Conservation (phyloP, 2,329 filamentous ascomycete species). For the Colletotrichum camelliae region DNA sequence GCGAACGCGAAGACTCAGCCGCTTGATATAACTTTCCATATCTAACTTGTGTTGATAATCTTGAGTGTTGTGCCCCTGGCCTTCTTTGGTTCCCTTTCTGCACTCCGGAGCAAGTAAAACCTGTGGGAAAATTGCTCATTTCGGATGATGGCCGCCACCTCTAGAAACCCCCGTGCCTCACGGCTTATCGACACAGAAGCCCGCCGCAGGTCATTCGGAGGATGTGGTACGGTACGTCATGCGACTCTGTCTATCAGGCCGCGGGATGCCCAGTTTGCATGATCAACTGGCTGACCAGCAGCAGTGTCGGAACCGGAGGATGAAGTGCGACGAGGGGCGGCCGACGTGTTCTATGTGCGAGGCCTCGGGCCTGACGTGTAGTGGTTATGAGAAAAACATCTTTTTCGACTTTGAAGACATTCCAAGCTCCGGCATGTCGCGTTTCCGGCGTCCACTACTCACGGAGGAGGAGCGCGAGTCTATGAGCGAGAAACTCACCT, state of each 20-base stretch:
- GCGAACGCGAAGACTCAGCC: not conserved
- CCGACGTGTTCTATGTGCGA: conserved; percentile 37
- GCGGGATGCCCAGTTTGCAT: not conserved
- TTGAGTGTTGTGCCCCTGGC: not conserved
- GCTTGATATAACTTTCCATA: not conserved
- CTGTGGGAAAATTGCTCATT: not conserved
- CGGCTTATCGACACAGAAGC: not conserved
- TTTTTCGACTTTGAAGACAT: conserved; percentile 31
- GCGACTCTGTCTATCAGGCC: not conserved
- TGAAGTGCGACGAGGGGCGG: conserved; percentile 42
- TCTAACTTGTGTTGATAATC: not conserved
- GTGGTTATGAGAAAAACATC: conserved; percentile 39
- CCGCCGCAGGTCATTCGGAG: conserved; percentile 28
- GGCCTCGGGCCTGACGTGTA: conserved; percentile 31
- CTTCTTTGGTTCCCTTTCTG: not conserved
- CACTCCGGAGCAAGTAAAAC: not conserved
- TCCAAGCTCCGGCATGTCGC: conserved; percentile 26
- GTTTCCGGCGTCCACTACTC: conserved; percentile 41
- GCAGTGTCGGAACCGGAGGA: conserved; percentile 40
- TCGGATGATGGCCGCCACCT: not conserved
- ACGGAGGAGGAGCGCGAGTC: conserved; percentile 37
- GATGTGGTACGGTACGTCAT: conserved; percentile 13
- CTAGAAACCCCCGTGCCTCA: not conserved
- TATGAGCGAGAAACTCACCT: conserved; percentile 39
- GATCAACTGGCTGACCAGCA: not conserved